These are phyloP conservation scores for Boeremia exigua DNA, from an alignment of 2,329 filamentous ascomycete species.

Conservation along the genomic window DNA sequence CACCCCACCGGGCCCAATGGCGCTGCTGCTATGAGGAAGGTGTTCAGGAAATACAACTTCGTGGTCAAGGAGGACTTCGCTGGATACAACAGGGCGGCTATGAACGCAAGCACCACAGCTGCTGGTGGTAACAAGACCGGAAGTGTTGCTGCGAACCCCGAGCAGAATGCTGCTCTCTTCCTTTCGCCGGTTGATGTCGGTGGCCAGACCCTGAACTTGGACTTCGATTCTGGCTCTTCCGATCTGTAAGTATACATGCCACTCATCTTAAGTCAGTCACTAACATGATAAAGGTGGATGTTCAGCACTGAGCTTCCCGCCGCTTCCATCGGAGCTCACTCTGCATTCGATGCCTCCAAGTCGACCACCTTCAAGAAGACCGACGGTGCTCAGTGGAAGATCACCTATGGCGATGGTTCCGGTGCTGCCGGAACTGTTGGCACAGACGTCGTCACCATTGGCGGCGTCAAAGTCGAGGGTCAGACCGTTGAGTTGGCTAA, in stretches of 20 bases:
- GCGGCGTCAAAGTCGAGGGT: constrained; percentile 64
- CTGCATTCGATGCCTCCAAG: constrained; percentile 60
- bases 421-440: constrained; percentile 69
- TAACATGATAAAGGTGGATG: constrained; percentile 62
- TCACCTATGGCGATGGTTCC: constrained; percentile 73
- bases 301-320: constrained; percentile 67
- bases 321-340: constrained; percentile 57
- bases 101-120: constrained; percentile 33
- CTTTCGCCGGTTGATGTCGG: constrained; percentile 73
- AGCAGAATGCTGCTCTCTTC: constrained; percentile 71
- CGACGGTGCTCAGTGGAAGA: constrained; percentile 62
- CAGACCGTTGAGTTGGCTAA: constrained; percentile 74
- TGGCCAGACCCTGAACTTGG: constrained; percentile 70
- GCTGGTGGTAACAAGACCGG: constrained; percentile 53
- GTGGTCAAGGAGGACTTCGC: constrained; percentile 30
- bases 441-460: constrained; percentile 71
- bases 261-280: background rate
- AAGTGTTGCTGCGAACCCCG: constrained; percentile 68
- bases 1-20: constrained; percentile 62
- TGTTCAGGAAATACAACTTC: constrained; percentile 70
- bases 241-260: constrained; percentile 61
- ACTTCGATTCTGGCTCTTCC: constrained; percentile 78
- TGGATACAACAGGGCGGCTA: constrained; percentile 50
- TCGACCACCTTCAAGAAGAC: constrained; percentile 59
- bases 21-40: constrained; percentile 67